Percentiles rank a stretch among this genome's conserved stretches.
These are phyloP conservation scores for Angomonas ambiguus DNA, from an alignment of 208 protist genomes.

Conservation along the genomic window DNA sequence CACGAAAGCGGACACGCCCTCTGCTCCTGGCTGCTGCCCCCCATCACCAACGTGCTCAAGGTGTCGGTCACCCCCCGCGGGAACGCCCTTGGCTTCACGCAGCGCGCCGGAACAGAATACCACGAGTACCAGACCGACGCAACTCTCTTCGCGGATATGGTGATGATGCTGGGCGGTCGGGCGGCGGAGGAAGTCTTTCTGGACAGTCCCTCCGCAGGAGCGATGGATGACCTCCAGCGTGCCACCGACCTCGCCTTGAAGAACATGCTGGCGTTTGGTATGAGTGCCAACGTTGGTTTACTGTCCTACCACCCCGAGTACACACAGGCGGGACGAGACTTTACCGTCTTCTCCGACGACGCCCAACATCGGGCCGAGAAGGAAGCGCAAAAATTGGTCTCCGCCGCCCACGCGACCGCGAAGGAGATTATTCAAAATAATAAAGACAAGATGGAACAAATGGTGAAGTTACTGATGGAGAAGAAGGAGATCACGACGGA, in stretches of 20 bases:
- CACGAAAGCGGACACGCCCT: slow-evolving; percentile 78
- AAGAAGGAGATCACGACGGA: slow-evolving; percentile 75
- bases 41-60: slow-evolving; percentile 72
- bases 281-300: slow-evolving; percentile 69
- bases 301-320: slow-evolving; percentile 81
- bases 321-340: slow-evolving; percentile 73
- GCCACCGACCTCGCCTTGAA: slow-evolving; percentile 82
- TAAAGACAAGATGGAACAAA: slow-evolving; percentile 46
- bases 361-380: slow-evolving; percentile 74
- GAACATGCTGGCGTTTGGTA: slow-evolving; percentile 81
- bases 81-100: slow-evolving; percentile 81
- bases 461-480: slow-evolving; percentile 53
- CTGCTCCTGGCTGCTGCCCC: slow-evolving; percentile 70
- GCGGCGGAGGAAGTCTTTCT: slow-evolving; percentile 87
- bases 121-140: slow-evolving; percentile 87
- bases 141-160: slow-evolving; percentile 82
- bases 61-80: slow-evolving; percentile 81
- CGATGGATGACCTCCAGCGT: slow-evolving; percentile 86
- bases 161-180: slow-evolving; percentile 83
- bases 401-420: slow-evolving; percentile 58
- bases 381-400: slow-evolving; percentile 61
- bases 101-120: slow-evolving; percentile 79
- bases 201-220: slow-evolving; percentile 80
- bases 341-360: slow-evolving; percentile 74
- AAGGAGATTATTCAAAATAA: slow-evolving; percentile 45